Evolutionary conservation across 2,329 filamentous ascomycete genomes (phyloP), one percentile per base, ranked within the genome.

Genomic region (Fusarium piperis): DNA sequence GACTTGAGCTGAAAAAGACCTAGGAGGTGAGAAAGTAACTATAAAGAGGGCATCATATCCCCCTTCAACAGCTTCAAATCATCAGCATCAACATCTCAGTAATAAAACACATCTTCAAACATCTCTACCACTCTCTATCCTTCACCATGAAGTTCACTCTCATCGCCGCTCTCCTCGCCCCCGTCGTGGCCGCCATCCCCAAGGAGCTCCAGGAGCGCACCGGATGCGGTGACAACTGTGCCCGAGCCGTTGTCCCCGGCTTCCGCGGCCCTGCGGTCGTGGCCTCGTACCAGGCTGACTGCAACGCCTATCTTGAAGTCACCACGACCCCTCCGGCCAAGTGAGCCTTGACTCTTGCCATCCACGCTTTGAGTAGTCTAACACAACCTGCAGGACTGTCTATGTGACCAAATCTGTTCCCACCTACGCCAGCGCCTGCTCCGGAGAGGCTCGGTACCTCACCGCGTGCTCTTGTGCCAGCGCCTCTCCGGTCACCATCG

Each of bases 371-470:
- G 6, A 15, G 18, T 2, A 9, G 9, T 9, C 59, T 72, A 28
- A 73, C 18, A 23, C 3, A 1, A 18, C 2, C 12, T 18, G 1
- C 9, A 75, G 68, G 58, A 74, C 73, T 41, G 57, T 74, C 11
- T 71, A 64, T 23, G 64, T 74, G 1, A 71, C 67, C 32, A 73
- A 72, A 59, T 62, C 73, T 20, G 41, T 72, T 23, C 73, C 73
- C 10, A 72, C 73, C 4, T 75, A 75, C 36, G 70, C 70, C 8
- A 73, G 62, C 28, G 70, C 68, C n/a, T 75, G 72, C 26, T 75
- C 72, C 3, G 73, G 72, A 10, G 64, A 59, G 28, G 10, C 57
- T 59, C 68, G 72, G 5, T 75, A 75, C 15, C 60, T 71, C 20
- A 75, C 73, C 18, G 73, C 72, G 12, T 75, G 72, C 28, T 67